A percentile compares a stretch with the other conserved stretches of the same genome.
Evolutionary conservation across 1,284 basidiomycete species (phyloP).

Genomic region (Cutaneotrichosporon mucoides): DNA sequence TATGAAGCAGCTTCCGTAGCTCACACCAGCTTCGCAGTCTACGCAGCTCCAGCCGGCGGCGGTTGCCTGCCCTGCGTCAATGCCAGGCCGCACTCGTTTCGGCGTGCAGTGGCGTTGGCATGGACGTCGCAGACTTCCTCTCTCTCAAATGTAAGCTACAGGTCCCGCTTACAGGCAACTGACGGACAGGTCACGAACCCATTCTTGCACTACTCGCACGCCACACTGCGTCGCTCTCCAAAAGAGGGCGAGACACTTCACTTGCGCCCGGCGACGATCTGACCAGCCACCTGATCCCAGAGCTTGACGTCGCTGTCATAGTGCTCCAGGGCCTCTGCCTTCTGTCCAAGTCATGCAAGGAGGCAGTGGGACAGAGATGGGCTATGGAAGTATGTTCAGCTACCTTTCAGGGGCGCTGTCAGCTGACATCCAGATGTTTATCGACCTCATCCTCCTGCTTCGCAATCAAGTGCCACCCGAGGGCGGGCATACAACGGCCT

Average conservation of each 20-base stretch:
- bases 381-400: slow-evolving; percentile 62
- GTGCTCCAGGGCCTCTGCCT: slow-evolving; percentile 76
- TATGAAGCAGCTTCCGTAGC: neutral
- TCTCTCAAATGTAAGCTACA: slow-evolving; percentile 8
- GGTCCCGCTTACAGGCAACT: neutral
- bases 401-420: neutral
- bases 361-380: slow-evolving; percentile 63
- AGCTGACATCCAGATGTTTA: slow-evolving; percentile 31
- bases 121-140: slow-evolving; percentile 6
- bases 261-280: slow-evolving; percentile 31
- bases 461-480: slow-evolving; percentile 29
- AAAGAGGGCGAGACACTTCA: slow-evolving; percentile 25
- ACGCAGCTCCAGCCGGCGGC: slow-evolving; percentile 26
- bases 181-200: slow-evolving; percentile 26
- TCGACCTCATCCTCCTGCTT: slow-evolving; percentile 39
- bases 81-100: slow-evolving; percentile 22
- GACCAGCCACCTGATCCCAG: slow-evolving; percentile 25
- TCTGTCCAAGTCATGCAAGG: slow-evolving; percentile 64
- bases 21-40: slow-evolving; percentile 28
- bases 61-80: slow-evolving; percentile 23
- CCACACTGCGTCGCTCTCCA: slow-evolving; percentile 31
- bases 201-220: slow-evolving; percentile 32
- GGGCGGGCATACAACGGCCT: slow-evolving; percentile 51
- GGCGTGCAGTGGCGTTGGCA: slow-evolving; percentile 12
- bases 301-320: slow-evolving; percentile 52